Percentiles rank a stretch among this genome's conserved stretches.
These are phyloP conservation scores for Melastoma malabathricum DNA, from an alignment of 345 rosid species.

Conservation along the genomic window DNA sequence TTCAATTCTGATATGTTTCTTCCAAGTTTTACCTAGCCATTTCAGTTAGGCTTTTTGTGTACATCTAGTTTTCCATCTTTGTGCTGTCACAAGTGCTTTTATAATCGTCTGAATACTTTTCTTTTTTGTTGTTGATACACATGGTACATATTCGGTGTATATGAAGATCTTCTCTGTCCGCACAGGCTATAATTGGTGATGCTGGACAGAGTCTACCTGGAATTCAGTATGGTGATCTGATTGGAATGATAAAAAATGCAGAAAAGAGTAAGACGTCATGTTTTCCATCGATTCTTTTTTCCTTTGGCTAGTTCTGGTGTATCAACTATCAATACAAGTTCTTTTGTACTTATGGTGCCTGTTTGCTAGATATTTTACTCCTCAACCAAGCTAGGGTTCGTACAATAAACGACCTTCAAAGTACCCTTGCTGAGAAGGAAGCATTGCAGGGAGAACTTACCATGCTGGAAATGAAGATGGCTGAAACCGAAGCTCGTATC, in stretches of 20 bases:
- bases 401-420: slow-evolving; percentile 63
- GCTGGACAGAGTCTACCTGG: slow-evolving; percentile 30
- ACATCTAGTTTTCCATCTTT: too few species aligned
- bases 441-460: slow-evolving; percentile 62
- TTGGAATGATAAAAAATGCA: slow-evolving; percentile 66
- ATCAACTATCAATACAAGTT: background rate
- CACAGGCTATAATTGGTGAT: slow-evolving; percentile 37
- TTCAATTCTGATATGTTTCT: too few species aligned
- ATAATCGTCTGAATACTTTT: too few species aligned
- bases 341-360: background rate
- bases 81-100: too few species aligned
- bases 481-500: slow-evolving; percentile 84
- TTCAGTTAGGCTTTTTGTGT: too few species aligned
- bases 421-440: slow-evolving; percentile 61
- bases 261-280: slow-evolving; percentile 50
- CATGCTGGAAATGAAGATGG: slow-evolving; percentile 52
- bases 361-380: slow-evolving; percentile 55
- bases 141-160: too few species aligned
- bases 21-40: too few species aligned
- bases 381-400: slow-evolving; percentile 70
- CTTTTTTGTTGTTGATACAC: too few species aligned
- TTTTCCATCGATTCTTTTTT: background rate
- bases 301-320: background rate
- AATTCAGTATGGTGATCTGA: slow-evolving; percentile 50
- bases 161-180: background rate